Evolutionary conservation across 2,329 filamentous ascomycete species (phyloP), one percentile per base, ranked within the genome.

Genomic region (Microdochium nivale): DNA sequence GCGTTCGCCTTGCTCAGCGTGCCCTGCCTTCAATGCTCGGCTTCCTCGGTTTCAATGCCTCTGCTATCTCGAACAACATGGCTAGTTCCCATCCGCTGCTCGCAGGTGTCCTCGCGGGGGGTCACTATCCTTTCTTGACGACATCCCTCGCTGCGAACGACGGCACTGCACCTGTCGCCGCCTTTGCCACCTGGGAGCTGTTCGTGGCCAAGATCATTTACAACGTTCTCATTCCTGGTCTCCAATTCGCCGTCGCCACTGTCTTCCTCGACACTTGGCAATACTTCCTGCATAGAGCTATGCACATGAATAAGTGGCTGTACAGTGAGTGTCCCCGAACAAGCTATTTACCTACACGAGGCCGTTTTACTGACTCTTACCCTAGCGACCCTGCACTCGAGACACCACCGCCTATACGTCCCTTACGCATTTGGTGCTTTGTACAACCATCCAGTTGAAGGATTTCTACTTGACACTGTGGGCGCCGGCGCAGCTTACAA

Each of bases 281-380:
- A 67, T 99, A 99, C 73, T 96, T 96, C 71, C 79, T 92, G 62
- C 94, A 99, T 70, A 89, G 94, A 37, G 81, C 87, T 53, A 99
- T 99, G 94, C 94, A 99, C 71, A 78, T 94, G 75, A 96, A 97
- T 74, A 91, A 88, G 69, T 97, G 89, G 88, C 79, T 99, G 60
- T 97, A 97, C 76, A 87, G 89, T 94, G 77, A 70, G 87, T 80
- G 59, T 77, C 84, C 67, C 75, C 80, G 30, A 73, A 83, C 27
- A 83, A 84, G 60, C 80, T 84, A 8, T 78, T 79, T 2, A 85
- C 84, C 63, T 30, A 19, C n/a, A 49, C 43, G 25, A 48, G 13
- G 48, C 30, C 51, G 56, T 44, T 19, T 30, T 23, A 37, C 60
- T 63, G 59, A 69, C 58, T 32, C 51, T 37, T 54, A 51, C 47